phyloP scores from a whole-genome alignment of 176 grass and related monocot species.

The Eragrostis nindensis region DNA sequence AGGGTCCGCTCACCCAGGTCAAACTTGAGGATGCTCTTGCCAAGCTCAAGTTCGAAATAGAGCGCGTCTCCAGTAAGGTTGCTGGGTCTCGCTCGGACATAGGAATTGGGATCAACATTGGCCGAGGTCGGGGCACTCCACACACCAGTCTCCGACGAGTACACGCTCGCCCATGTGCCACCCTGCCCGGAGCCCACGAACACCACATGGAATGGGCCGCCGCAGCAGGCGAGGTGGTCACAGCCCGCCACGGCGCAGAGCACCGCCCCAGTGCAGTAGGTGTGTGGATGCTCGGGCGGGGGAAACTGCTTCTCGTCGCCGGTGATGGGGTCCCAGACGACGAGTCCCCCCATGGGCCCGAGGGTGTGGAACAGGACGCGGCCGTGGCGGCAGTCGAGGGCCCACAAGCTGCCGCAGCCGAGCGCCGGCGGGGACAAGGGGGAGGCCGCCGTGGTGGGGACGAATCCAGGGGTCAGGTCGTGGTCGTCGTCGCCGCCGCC shows the following conservation, averaged over 20 bases:
- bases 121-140: too few species aligned
- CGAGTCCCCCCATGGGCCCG: neutral
- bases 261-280: neutral
- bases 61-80: too few species aligned
- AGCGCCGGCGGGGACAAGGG: neutral
- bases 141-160: too few species aligned
- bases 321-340: neutral
- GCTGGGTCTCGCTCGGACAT: too few species aligned
- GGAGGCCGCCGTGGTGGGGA: neutral
- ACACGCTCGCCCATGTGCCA: conserved; percentile 56
- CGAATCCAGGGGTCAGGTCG: neutral
- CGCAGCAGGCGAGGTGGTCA: neutral
- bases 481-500: too few species aligned
- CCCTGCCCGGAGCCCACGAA: neutral
- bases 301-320: neutral
- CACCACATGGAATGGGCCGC: neutral
- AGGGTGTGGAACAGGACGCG: neutral
- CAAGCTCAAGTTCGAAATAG: too few species aligned
- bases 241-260: neutral
- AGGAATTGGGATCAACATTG: too few species aligned
- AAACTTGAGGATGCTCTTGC: too few species aligned
- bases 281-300: neutral
- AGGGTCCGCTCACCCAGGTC: too few species aligned
- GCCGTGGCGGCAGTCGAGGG: conserved; percentile 23
- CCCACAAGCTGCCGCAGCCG: neutral